These are phyloP conservation scores for Sphaceloma murrayae DNA, from an alignment of 2,329 filamentous ascomycete species.

Conservation along the genomic window DNA sequence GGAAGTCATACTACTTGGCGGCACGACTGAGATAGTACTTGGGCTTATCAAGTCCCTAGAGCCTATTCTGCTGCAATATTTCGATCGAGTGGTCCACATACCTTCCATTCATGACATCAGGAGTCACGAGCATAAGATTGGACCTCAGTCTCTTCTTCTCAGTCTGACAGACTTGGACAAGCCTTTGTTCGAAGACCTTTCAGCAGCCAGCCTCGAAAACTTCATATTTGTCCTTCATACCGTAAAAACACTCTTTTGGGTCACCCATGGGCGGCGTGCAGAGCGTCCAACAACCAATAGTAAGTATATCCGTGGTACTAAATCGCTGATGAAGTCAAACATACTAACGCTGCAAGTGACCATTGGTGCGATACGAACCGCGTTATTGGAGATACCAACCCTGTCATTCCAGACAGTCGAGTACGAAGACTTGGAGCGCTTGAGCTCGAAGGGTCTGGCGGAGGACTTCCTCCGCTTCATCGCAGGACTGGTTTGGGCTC, in stretches of 20 bases:
- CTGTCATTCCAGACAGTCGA: conserved; percentile 23
- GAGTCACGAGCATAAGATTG: too few species aligned
- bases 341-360: conserved; percentile 3
- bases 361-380: not conserved
- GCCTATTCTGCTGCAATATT: not conserved
- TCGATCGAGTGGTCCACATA: not conserved
- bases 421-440: conserved; percentile 16
- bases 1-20: conserved; percentile 9
- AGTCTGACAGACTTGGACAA: conserved; percentile 14
- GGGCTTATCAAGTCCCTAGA: not conserved
- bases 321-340: conserved; percentile 13
- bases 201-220: not conserved
- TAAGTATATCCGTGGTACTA: conserved; percentile 20
- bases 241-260: not conserved
- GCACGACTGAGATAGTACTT: not conserved
- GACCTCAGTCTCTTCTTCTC: not conserved
- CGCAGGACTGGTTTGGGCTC: not conserved
- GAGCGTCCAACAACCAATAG: not conserved
- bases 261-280: not conserved
- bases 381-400: not conserved
- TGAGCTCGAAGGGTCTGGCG: not conserved
- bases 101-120: not conserved
- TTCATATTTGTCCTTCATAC: not conserved
- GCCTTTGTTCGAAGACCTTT: conserved; percentile 10
- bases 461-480: not conserved